Evolutionary conservation across 2,329 filamentous ascomycete genomes (phyloP).

Genomic region (Fusarium sp.): DNA sequence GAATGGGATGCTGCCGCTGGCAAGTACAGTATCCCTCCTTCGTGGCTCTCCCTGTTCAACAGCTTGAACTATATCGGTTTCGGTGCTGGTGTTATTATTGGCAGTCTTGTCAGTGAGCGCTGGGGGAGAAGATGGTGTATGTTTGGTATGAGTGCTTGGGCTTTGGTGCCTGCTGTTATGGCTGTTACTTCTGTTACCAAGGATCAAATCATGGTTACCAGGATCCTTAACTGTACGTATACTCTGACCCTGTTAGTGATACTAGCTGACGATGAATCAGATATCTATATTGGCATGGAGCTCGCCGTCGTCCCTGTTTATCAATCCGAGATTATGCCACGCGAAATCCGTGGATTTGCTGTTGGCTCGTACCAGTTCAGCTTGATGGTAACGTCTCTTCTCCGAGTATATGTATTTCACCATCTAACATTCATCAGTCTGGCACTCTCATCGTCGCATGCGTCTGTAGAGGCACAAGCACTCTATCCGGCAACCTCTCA

Average conservation of each 20-base stretch:
- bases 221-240: constrained; percentile 36
- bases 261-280: not conserved
- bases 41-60: constrained; percentile 52
- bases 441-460: not conserved
- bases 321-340: constrained; percentile 49
- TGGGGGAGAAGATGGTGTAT: constrained; percentile 46
- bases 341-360: constrained; percentile 46
- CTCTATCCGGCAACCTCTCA: constrained; percentile 30
- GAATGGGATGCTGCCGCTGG: constrained; percentile 38
- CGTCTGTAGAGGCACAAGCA: constrained; percentile 38
- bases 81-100: constrained; percentile 45
- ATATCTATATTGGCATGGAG: constrained; percentile 43
- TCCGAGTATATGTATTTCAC: fast-evolving
- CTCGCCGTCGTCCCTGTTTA: constrained; percentile 48
- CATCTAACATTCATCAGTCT: not conserved
- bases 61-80: constrained; percentile 52
- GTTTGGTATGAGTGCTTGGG: constrained; percentile 53
- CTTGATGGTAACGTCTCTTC: not conserved
- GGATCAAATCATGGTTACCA: constrained; percentile 40
- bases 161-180: constrained; percentile 42
- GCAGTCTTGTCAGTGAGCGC: constrained; percentile 39
- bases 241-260: not conserved
- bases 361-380: constrained; percentile 52
- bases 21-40: constrained; percentile 46
- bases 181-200: constrained; percentile 28